Conservation (phyloP, 192 early-diverging fungal genomes). For the Coemansia pectinata region DNA sequence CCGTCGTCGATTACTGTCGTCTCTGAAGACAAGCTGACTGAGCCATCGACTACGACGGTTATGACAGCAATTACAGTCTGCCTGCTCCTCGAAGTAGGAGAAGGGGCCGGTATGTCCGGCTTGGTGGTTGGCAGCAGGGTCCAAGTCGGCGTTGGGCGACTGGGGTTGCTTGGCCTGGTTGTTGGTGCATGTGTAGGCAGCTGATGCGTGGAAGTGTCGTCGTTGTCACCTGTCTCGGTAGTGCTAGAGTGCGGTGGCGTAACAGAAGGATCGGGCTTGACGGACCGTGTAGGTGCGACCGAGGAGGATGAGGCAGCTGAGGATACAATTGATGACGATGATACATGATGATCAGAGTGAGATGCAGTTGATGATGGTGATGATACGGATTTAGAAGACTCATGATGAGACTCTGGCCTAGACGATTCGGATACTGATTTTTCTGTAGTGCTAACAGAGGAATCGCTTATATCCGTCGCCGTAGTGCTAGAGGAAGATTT, state of each 20-base stretch:
- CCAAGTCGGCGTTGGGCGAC: background rate
- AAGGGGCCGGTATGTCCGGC: background rate
- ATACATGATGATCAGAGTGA: background rate
- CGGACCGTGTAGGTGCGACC: background rate
- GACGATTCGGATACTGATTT: background rate
- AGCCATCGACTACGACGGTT: constrained; percentile 41
- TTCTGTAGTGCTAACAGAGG: background rate
- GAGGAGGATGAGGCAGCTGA: background rate
- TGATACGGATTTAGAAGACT: background rate
- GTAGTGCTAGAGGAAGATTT: background rate
- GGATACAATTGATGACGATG: background rate
- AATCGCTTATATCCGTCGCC: constrained; percentile 5
- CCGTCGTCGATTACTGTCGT: constrained; percentile 26
- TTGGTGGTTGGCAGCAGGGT: background rate
- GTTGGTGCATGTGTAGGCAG: background rate
- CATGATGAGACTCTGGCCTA: background rate
- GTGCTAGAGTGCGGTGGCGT: background rate
- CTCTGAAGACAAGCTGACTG: constrained; percentile 19
- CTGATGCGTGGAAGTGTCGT: background rate
- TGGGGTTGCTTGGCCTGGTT: constrained; percentile 3
- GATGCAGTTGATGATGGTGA: background rate
- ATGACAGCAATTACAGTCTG: constrained; percentile 35
- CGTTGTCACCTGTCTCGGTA: background rate
- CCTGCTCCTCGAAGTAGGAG: constrained; percentile 9
- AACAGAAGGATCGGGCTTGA: background rate